Conservation (phyloP, 306 rosid species). For the Sophora flavescens region DNA sequence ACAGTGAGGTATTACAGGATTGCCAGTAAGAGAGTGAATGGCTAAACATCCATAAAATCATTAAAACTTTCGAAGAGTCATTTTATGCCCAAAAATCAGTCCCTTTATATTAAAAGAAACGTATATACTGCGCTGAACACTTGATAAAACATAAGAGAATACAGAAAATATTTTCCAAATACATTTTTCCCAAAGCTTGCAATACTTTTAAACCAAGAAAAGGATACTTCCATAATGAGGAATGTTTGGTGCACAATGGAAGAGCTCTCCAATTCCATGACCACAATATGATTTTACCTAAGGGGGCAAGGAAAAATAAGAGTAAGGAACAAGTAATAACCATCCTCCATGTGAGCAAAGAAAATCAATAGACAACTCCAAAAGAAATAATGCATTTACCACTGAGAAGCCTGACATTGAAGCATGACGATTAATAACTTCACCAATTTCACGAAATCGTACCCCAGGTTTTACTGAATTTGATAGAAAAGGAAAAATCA, state of each 20-base stretch:
- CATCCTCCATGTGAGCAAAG: slow-evolving; percentile 15
- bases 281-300: slow-evolving; percentile 89
- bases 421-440: slow-evolving; percentile 87
- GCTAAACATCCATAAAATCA: background rate
- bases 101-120: background rate
- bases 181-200: background rate
- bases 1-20: background rate
- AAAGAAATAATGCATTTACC: slow-evolving; percentile 62
- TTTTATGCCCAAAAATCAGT: background rate
- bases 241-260: slow-evolving; percentile 95
- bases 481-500: slow-evolving; percentile 39
- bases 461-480: slow-evolving; percentile 90
- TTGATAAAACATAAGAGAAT: slow-evolving; percentile 27
- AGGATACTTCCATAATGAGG: slow-evolving; percentile 92
- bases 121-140: background rate
- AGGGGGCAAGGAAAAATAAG: slow-evolving; percentile 13
- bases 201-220: slow-evolving; percentile 41
- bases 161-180: slow-evolving; percentile 24
- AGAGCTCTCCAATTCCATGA: slow-evolving; percentile 99
- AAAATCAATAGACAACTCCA: slow-evolving; percentile 16
- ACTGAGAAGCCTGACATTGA: slow-evolving; percentile 87
- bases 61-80: background rate
- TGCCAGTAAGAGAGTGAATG: background rate
- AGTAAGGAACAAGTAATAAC: slow-evolving; percentile 31
- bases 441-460: slow-evolving; percentile 95